A percentile compares a stretch with the other conserved stretches of the same genome.
Conservation (phyloP, 768 basidiomycete genomes). For the Boletus rubropictus region DNA sequence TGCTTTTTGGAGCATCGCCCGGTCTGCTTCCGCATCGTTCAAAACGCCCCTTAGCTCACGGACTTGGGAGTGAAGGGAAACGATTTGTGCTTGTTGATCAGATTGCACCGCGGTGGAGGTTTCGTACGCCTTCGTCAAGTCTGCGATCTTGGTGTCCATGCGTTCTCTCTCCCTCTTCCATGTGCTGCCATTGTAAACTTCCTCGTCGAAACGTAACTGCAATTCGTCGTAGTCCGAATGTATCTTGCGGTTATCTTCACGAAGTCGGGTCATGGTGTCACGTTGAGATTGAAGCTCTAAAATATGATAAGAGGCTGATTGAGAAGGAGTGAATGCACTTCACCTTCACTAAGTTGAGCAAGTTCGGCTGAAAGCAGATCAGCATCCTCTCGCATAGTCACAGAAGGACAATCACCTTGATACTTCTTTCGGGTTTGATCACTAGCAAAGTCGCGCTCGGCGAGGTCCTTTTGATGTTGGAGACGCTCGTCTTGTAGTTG, state of each 20-base stretch:
- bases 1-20: slow-evolving; percentile 73
- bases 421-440: slow-evolving; percentile 85
- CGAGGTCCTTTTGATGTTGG: slow-evolving; percentile 73
- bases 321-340: slow-evolving; percentile 4
- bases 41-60: slow-evolving; percentile 74
- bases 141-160: slow-evolving; percentile 74
- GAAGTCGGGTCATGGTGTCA: slow-evolving; percentile 66
- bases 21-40: slow-evolving; percentile 82
- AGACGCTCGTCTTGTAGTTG: slow-evolving; percentile 76
- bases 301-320: slow-evolving; percentile 4
- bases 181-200: slow-evolving; percentile 67
- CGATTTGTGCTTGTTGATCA: slow-evolving; percentile 82
- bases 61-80: slow-evolving; percentile 79
- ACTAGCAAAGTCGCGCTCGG: slow-evolving; percentile 68
- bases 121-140: slow-evolving; percentile 72
- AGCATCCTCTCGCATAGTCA: slow-evolving; percentile 4
- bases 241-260: slow-evolving; percentile 74
- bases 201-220: slow-evolving; percentile 69
- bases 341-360: slow-evolving; percentile 75
- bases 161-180: slow-evolving; percentile 90
- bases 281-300: slow-evolving; percentile 74
- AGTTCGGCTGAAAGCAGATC: slow-evolving; percentile 51
- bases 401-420: slow-evolving; percentile 47
- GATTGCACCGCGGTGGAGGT: slow-evolving; percentile 63
- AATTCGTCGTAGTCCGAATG: slow-evolving; percentile 74